Evolutionary conservation across 208 protist species (phyloP).

Genomic region (Wallacemonas rigidus): DNA sequence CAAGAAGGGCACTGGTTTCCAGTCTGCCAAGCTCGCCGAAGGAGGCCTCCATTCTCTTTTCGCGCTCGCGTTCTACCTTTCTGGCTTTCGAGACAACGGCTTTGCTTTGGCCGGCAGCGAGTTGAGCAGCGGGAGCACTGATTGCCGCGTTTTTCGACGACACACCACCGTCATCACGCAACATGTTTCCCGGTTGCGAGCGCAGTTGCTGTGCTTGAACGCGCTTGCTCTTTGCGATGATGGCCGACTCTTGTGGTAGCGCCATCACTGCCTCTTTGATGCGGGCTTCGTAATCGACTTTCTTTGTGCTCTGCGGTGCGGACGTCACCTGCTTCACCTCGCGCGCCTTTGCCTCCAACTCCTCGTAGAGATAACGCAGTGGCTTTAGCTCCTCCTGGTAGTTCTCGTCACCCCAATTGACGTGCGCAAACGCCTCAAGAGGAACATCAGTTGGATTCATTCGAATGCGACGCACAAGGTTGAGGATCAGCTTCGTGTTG

Average conservation of each 20-base stretch:
- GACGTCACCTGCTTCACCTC: constrained; percentile 29
- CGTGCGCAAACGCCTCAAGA: constrained; percentile 35
- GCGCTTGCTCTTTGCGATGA: constrained; percentile 22
- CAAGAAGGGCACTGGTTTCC: constrained; percentile 25
- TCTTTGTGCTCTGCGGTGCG: constrained; percentile 19
- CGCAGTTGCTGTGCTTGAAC: constrained; percentile 8
- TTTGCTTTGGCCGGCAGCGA: neutral
- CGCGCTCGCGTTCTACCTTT: constrained; percentile 6
- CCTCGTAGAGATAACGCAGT: constrained; percentile 43
- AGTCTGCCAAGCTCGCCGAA: constrained; percentile 30
- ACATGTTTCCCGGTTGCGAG: neutral
- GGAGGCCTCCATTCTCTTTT: constrained; percentile 25
- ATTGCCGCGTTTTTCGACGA: neutral
- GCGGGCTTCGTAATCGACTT: constrained; percentile 13
- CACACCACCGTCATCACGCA: neutral
- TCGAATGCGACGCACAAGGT: constrained; percentile 36
- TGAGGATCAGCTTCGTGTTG: constrained; percentile 55
- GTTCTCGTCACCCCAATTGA: constrained; percentile 58
- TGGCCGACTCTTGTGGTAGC: constrained; percentile 39
- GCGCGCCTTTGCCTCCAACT: constrained; percentile 62
- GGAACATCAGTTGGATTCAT: constrained; percentile 28
- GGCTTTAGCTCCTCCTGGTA: constrained; percentile 43
- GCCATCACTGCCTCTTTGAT: constrained; percentile 48
- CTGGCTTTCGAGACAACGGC: neutral
- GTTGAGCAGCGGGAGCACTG: neutral